Evolutionary conservation across 345 rosid species (phyloP).

Genomic region (Ceriops tagal): DNA sequence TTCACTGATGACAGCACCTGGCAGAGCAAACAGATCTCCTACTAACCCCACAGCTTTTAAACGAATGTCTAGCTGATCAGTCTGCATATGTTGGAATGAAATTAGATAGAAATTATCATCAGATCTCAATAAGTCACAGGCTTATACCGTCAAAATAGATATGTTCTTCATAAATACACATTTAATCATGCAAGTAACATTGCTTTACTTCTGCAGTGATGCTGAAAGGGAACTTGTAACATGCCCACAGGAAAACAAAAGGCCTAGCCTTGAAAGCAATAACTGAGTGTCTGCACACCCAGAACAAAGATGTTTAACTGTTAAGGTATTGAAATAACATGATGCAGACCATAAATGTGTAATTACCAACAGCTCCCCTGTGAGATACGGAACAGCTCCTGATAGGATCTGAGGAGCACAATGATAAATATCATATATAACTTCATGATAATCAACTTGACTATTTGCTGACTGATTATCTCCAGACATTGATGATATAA

Average conservation of each 20-base stretch:
- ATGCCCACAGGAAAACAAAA: not conserved
- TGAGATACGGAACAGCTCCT: conserved; percentile 82
- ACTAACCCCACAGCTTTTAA: conserved; percentile 78
- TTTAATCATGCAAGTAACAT: not conserved
- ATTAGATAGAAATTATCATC: conserved; percentile 22
- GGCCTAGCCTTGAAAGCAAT: not conserved
- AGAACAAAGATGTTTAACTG: not conserved
- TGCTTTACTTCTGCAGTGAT: too few relatives aligned
- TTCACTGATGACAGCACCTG: conserved; percentile 59
- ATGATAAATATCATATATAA: conserved; percentile 70
- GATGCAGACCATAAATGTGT: conserved; percentile 9
- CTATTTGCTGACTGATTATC: conserved; percentile 50
- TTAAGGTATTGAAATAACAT: conserved; percentile 8
- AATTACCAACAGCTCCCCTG: conserved; percentile 93
- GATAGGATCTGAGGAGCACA: conserved; percentile 86
- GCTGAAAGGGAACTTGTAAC: too few relatives aligned
- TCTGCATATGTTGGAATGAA: conserved; percentile 47
- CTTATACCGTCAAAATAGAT: not conserved
- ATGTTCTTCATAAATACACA: not conserved
- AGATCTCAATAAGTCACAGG: not conserved
- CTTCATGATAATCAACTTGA: conserved; percentile 83
- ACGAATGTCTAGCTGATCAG: conserved; percentile 82
- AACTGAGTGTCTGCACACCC: not conserved
- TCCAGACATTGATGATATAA: conserved; percentile 82
- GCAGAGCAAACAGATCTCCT: conserved; percentile 83